These are phyloP conservation scores for Citrus mangshanensis DNA, from an alignment of 345 rosid genomes.

Conservation along the genomic window DNA sequence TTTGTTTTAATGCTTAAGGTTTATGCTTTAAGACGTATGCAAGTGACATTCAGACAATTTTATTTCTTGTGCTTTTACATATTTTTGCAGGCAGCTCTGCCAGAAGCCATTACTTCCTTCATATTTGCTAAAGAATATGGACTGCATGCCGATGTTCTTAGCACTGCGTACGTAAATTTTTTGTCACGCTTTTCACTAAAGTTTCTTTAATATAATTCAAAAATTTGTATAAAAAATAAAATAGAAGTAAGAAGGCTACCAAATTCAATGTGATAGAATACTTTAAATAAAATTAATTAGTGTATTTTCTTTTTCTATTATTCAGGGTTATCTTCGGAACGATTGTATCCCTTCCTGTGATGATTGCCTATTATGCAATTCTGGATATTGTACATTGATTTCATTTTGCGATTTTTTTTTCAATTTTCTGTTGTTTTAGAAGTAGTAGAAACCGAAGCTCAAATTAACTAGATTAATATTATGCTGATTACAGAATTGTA, in stretches of 20 bases:
- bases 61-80: background rate
- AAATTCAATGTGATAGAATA: no score
- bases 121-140: constrained; percentile 74
- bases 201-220: no score
- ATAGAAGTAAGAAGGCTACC: background rate
- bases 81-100: constrained; percentile 60
- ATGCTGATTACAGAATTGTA: no score
- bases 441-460: no score
- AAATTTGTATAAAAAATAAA: no score
- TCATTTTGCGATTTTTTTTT: no score
- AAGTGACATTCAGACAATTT: no score
- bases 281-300: no score
- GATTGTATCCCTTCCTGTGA: constrained; percentile 56
- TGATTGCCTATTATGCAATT: constrained; percentile 63
- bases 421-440: no score
- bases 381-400: constrained; percentile 29
- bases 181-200: no score
- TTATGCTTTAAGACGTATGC: background rate
- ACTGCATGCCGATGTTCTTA: constrained; percentile 67
- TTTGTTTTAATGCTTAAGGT: background rate
- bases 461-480: no score
- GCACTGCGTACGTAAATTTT: constrained; percentile 67
- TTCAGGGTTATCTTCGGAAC: constrained; percentile 81
- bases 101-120: constrained; percentile 78
- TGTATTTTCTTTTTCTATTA: background rate